Percentiles rank a stretch among this genome's conserved stretches.
Evolutionary conservation across 2,329 filamentous ascomycete species (phyloP).

Genomic region (Xylariales sp.): DNA sequence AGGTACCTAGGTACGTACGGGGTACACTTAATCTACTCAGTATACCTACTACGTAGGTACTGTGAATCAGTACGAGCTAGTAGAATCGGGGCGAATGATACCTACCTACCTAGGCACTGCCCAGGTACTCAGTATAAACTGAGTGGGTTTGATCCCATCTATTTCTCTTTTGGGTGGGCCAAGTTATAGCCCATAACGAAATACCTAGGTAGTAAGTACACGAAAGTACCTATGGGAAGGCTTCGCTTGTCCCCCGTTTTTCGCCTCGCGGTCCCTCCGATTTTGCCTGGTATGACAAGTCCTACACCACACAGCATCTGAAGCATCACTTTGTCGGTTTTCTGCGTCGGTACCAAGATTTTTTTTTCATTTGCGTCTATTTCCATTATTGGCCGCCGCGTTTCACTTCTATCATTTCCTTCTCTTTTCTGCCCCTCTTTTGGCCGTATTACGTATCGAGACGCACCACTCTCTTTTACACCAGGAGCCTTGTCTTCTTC

Average conservation of each 20-base stretch:
- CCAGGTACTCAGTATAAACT: too few relatives aligned
- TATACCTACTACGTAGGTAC: too few relatives aligned
- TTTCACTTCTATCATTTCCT: constrained; percentile 13
- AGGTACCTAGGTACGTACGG: too few relatives aligned
- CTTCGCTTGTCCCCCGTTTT: constrained; percentile 17
- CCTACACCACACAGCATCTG: constrained; percentile 9
- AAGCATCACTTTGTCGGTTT: constrained; percentile 32
- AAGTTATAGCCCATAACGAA: too few relatives aligned
- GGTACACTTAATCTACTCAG: too few relatives aligned
- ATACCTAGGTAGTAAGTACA: neutral
- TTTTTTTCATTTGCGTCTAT: constrained; percentile 25
- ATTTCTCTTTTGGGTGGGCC: too few relatives aligned
- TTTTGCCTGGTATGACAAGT: constrained; percentile 9
- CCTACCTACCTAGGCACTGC: too few relatives aligned
- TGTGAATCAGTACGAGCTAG: too few relatives aligned
- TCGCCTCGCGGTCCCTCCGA: constrained; percentile 25
- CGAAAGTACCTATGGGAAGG: neutral
- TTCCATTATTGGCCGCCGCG: constrained; percentile 25
- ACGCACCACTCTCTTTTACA: constrained; percentile 34
- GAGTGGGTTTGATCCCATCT: too few relatives aligned
- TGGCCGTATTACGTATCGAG: constrained; percentile 4
- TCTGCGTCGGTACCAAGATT: constrained; percentile 11
- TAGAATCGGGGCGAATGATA: too few relatives aligned
- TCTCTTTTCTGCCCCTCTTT: constrained; percentile 22
- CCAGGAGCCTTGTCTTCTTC: constrained; percentile 10